A percentile compares a stretch with the other conserved stretches of the same genome.
phyloP scores from a whole-genome alignment of 208 protist genomes.

The Acanthamoeba sp. region DNA sequence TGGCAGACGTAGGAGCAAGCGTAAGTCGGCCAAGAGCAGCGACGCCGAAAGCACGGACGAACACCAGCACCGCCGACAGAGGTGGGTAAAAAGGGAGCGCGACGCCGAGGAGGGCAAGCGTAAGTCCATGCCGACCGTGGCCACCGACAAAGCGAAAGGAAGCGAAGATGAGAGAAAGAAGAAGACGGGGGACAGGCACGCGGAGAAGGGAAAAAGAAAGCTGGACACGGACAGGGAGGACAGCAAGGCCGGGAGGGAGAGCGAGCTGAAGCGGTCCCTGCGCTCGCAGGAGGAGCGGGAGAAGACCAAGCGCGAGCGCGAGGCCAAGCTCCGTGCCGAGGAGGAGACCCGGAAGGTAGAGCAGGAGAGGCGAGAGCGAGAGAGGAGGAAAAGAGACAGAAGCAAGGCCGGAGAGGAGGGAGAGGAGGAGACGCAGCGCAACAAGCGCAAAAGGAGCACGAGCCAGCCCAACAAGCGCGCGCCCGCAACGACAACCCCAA shows the following conservation, averaged over 20 bases:
- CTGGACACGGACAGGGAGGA: not conserved
- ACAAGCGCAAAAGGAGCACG: not conserved
- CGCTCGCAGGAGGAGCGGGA: conserved; percentile 14
- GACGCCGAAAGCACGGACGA: not conserved
- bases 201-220: not conserved
- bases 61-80: not conserved
- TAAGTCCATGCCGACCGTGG: not conserved
- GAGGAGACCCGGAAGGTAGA: not conserved
- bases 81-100: not conserved
- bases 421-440: not conserved
- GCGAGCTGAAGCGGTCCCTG: conserved; percentile 27
- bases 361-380: not conserved
- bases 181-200: not conserved
- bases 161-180: not conserved
- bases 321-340: not conserved
- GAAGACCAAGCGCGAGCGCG: not conserved
- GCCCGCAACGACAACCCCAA: not conserved
- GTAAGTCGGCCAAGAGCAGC: conserved; percentile 1
- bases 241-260: not conserved
- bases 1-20: not conserved
- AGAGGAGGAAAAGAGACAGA: not conserved
- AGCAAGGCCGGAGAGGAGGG: not conserved
- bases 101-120: not conserved
- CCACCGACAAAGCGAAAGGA: not conserved
- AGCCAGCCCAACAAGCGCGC: not conserved